Base-by-base conservation (phyloP, 805 yeast genomes). In the Sungouiella thailandica region DNA sequence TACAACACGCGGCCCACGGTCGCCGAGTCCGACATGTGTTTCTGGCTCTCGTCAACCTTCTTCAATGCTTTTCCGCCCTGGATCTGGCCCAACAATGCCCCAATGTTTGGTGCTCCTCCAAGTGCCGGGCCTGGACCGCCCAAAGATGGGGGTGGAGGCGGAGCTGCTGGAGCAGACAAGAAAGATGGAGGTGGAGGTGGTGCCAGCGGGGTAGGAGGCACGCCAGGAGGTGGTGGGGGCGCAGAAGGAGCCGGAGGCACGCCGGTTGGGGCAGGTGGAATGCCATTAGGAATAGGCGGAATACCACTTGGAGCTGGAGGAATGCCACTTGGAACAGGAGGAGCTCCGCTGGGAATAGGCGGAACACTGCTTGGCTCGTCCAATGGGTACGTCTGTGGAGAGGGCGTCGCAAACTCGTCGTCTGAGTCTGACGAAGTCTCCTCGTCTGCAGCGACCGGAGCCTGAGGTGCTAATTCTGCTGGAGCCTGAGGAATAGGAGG, bases 81-180 rank as follows among this genome's bases (percentile, higher is more conserved):
- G 33, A 79, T 79, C 50, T 79, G 78, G 3, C 80, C 78, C 34
- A 80, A 59, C 33, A 75, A 58, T 1, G 78, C 78, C 26, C 63
- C 49, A 17, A 80, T 53, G 27, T 66, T 59, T 5, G 64, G 46
- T n/a, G 39, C 28, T 4, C 44, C 49, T 3, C 40, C 41, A n/a
- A n/a, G n/a, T 3, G 34, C 7, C 7, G 60, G 40, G 26, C 57
- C 40, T 36, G 66, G 57, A n/a, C n/a, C n/a, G n/a, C n/a, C n/a
- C n/a, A n/a, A n/a, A 13, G 57, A 7, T 64, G 55, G 40, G 10
- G 54, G 20, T 10, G 38, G 32, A 11, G 39, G 36, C 5, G 40
- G 34, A 20, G 43, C 27, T n/a, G 39, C 31, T 4, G 36, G 29
- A 7, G 30, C 22, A 5, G 24, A 6, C 11, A 34, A 24, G 8